Percentiles rank a stretch among this genome's conserved stretches.
Conservation (phyloP, 2,329 filamentous ascomycete species). For the Akanthomyces uredinophilus region DNA sequence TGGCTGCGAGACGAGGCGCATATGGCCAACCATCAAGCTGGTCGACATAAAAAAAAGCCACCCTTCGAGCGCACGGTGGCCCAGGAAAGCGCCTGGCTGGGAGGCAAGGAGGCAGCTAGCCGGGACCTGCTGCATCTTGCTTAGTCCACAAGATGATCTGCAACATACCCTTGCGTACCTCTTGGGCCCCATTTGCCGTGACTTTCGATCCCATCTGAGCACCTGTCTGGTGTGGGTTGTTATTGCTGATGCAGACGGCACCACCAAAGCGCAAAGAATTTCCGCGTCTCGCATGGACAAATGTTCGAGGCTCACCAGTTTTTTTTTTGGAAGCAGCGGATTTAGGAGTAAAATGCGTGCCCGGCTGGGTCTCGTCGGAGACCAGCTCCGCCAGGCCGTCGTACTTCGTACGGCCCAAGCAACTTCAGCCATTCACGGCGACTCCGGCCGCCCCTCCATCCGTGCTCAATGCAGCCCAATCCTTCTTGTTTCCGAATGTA, state of each 20-base stretch:
- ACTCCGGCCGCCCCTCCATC: conserved; percentile 5
- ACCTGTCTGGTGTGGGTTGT: background rate
- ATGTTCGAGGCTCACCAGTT: background rate
- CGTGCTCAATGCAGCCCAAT: conserved; percentile 7
- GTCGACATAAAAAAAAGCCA: too few species aligned
- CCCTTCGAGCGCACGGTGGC: background rate
- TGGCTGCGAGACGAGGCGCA: too few species aligned
- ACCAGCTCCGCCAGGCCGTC: background rate
- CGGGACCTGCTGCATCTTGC: background rate
- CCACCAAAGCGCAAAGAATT: background rate
- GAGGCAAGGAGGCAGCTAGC: too few species aligned
- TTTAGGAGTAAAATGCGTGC: background rate
- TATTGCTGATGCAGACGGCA: background rate
- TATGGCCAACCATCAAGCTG: too few species aligned
- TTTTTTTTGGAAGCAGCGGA: background rate
- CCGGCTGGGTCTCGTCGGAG: background rate
- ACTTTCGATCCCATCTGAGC: conserved; percentile 3
- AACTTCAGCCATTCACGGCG: conserved; percentile 7
- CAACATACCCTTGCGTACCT: background rate
- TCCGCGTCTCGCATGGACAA: background rate
- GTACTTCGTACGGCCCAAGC: background rate
- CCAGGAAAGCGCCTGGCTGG: background rate
- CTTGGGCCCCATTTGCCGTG: background rate
- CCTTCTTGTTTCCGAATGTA: conserved; percentile 1
- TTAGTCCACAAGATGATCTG: conserved; percentile 3